Base-by-base conservation (phyloP, 805 yeast genomes). In the Metschnikowia santaceciliae region DNA sequence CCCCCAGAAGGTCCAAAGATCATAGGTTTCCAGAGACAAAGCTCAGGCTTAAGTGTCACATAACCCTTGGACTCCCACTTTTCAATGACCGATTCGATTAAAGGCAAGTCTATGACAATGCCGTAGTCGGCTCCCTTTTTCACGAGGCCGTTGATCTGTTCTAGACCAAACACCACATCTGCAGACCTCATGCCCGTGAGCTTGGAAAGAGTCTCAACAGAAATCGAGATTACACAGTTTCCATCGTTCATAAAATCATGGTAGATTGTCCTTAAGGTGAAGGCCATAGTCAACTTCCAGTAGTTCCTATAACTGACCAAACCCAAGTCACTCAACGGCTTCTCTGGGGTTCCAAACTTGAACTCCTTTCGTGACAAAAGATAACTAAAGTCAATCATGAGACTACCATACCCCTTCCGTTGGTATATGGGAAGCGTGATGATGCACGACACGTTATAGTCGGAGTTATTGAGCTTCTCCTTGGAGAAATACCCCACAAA, bases 401-500 rank as follows among this genome's bases (percentile, higher is more conserved):
- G 78, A 64, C 82, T 85, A 2, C 99, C 99, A 67, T 87, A 90
- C 0, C 98, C 98, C 54, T 82, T 81, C 46, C 96, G 70, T 68
- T 92, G 97, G 63, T 85, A 84, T 2, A 84, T 83, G 1, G 98
- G 99, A 36, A 92, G 70, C 0, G 97, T 90, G 59, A 94, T 71
- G 39, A 94, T 92, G 70, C 99, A 94, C 52, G 95, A 86, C 22
- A 94, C 82, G 61, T 92, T 92, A 64, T 88, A 90, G 57, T 81
- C 84, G 0, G 92, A 81, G 32, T 83, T 78, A 56, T 84, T 86
- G 53, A 86, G 72, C 59, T 84, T 84, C 61, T 91, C 97, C 61
- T 94, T 94, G 22, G 96, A 88, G 64, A 94, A 94, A 66, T 94
- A 94, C 0, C 99, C 99, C 36, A 91, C 91, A 68, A 94, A 87